Conservation (phyloP, 257 asterid genomes). For the Leonotis leonurus region DNA sequence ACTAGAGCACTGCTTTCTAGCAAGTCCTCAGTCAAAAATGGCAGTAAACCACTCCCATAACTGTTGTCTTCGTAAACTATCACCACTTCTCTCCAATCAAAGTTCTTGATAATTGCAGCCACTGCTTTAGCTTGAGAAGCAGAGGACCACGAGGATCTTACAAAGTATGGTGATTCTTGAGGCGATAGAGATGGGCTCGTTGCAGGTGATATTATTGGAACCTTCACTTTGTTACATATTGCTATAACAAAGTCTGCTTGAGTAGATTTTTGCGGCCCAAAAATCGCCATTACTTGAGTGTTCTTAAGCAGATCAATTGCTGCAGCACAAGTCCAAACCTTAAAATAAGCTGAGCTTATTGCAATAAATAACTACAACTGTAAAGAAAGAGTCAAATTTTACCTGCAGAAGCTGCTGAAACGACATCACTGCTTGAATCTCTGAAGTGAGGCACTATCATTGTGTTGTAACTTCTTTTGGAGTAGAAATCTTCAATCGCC, state of each 20-base stretch:
- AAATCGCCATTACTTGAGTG: slow-evolving; percentile 33
- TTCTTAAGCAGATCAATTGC: slow-evolving; percentile 45
- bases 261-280: slow-evolving; percentile 40
- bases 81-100: slow-evolving; percentile 40
- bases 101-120: slow-evolving; percentile 32
- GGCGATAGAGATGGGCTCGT: slow-evolving; percentile 43
- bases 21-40: slow-evolving; percentile 31
- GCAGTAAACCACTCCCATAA: slow-evolving; percentile 37
- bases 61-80: slow-evolving; percentile 28
- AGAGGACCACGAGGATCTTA: slow-evolving; percentile 37
- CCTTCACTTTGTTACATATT: slow-evolving; percentile 30
- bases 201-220: slow-evolving; percentile 45
- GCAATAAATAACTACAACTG: too few relatives aligned
- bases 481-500: slow-evolving; percentile 38
- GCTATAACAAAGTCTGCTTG: slow-evolving; percentile 41
- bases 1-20: slow-evolving; percentile 18
- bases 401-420: slow-evolving; percentile 34
- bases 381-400: neutral
- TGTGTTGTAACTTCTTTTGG: slow-evolving; percentile 14
- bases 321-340: neutral
- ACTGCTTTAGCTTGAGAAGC: slow-evolving; percentile 37
- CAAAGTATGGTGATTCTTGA: slow-evolving; percentile 31
- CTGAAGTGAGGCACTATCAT: slow-evolving; percentile 31
- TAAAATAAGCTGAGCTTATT: neutral
- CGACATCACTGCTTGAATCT: slow-evolving; percentile 25